phyloP scores from a whole-genome alignment of 1,284 basidiomycete species.

The Trametes versicolor region DNA sequence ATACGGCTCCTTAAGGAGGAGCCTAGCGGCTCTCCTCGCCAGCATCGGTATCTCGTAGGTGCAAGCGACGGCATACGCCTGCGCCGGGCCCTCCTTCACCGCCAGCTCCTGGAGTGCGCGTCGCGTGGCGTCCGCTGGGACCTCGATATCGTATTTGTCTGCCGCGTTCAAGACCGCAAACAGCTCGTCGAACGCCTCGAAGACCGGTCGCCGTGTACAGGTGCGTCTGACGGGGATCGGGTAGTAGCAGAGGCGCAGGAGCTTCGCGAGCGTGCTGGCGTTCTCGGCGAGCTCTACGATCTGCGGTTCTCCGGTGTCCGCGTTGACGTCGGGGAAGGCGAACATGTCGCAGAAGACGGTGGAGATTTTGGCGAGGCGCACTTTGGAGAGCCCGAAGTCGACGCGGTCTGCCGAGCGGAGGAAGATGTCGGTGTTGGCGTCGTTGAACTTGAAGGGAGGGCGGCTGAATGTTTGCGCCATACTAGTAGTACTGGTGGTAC shows the following conservation, averaged over 20 bases:
- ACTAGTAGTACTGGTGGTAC: too few species aligned
- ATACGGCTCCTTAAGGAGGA: neutral
- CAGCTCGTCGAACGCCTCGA: slow-evolving; percentile 57
- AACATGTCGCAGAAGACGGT: slow-evolving; percentile 16
- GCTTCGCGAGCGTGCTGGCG: slow-evolving; percentile 11
- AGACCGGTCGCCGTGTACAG: too few species aligned
- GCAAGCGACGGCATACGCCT: slow-evolving; percentile 15
- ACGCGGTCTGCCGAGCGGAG: too few species aligned
- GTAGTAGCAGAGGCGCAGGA: slow-evolving; percentile 20
- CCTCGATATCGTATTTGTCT: slow-evolving; percentile 68
- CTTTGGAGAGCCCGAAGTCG: too few species aligned
- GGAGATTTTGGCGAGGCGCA: too few species aligned
- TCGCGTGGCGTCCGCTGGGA: slow-evolving; percentile 53
- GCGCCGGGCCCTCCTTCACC: neutral
- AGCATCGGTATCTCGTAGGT: slow-evolving; percentile 27
- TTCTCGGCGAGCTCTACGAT: slow-evolving; percentile 22
- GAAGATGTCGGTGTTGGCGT: too few species aligned
- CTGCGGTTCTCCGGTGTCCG: neutral
- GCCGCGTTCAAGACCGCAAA: slow-evolving; percentile 60
- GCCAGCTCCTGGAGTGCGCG: slow-evolving; percentile 55
- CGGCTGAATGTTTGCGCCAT: too few species aligned
- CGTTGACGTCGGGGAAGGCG: slow-evolving; percentile 13
- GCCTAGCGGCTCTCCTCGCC: slow-evolving; percentile 11
- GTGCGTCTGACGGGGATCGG: slow-evolving; percentile 20
- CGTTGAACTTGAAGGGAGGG: too few species aligned